phyloP scores from a whole-genome alignment of 305 asterid genomes.

The Fraxinus greggii region DNA sequence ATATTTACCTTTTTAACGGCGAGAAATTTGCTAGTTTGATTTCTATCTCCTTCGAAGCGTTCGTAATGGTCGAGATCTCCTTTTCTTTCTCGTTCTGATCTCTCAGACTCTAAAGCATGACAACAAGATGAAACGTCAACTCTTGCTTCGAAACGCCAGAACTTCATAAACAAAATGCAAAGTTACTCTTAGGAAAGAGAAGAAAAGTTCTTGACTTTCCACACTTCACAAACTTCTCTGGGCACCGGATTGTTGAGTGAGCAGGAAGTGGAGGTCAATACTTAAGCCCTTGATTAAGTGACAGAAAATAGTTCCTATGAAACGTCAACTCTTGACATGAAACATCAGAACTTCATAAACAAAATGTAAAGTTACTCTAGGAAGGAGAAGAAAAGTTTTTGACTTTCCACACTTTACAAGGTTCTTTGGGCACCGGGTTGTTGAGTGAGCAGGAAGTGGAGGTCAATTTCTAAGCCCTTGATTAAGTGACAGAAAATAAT shows the following conservation, averaged over 20 bases:
- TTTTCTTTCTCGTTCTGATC: slow-evolving; percentile 94
- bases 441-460: not conserved
- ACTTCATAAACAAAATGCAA: slow-evolving; percentile 20
- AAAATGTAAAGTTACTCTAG: slow-evolving; percentile 14
- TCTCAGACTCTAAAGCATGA: slow-evolving; percentile 72
- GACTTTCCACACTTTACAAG: slow-evolving; percentile 11
- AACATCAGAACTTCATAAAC: slow-evolving; percentile 3
- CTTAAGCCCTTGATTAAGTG: slow-evolving; percentile 10
- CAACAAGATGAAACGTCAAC: slow-evolving; percentile 25
- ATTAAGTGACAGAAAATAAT: slow-evolving; percentile 11
- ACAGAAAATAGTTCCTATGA: slow-evolving; percentile 7
- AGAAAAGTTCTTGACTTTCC: slow-evolving; percentile 6
- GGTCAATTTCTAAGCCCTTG: not conserved
- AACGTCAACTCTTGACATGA: not conserved
- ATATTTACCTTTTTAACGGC: slow-evolving; percentile 88
- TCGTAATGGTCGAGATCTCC: slow-evolving; percentile 98
- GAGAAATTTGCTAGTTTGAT: slow-evolving; percentile 63
- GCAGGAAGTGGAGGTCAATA: not conserved
- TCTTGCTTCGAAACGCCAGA: not conserved
- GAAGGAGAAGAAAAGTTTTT: slow-evolving; percentile 9
- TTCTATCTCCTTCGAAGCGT: slow-evolving; percentile 95
- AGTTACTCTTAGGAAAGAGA: slow-evolving; percentile 10
- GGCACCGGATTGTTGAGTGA: not conserved
- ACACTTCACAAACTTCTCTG: slow-evolving; percentile 13
- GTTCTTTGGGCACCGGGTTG: not conserved